Evolutionary conservation across 495 filamentous ascomycete genomes (phyloP).

Genomic region (Platismatia glauca): DNA sequence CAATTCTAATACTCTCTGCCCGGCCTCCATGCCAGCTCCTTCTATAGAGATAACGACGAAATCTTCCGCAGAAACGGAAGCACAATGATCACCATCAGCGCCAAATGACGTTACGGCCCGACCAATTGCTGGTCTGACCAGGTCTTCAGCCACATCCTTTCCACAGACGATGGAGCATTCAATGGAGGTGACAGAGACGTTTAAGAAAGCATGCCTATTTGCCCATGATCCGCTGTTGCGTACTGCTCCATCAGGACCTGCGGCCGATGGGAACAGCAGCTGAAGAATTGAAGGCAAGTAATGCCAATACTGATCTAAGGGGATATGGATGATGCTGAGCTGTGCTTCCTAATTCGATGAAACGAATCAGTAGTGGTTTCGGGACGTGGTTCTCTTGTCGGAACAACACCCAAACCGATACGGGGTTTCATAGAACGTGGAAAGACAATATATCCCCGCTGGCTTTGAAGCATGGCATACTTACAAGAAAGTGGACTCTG

Average conservation of each 20-base stretch:
- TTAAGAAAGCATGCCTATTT: slow-evolving; percentile 64
- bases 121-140: slow-evolving; percentile 64
- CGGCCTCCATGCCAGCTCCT: slow-evolving; percentile 81
- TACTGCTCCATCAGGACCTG: slow-evolving; percentile 22
- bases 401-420: not conserved
- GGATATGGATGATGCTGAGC: slow-evolving; percentile 85
- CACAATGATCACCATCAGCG: not conserved
- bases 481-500: slow-evolving; percentile 49
- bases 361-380: slow-evolving; percentile 2
- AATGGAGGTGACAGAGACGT: slow-evolving; percentile 83
- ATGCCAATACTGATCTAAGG: slow-evolving; percentile 66
- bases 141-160: slow-evolving; percentile 54
- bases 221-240: slow-evolving; percentile 23
- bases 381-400: slow-evolving; percentile 1
- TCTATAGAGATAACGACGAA: slow-evolving; percentile 84
- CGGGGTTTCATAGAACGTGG: not conserved
- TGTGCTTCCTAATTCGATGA: slow-evolving; percentile 60
- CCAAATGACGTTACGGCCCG: slow-evolving; percentile 35
- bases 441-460: not conserved
- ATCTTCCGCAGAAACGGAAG: slow-evolving; percentile 65
- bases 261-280: slow-evolving; percentile 59
- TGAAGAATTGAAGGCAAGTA: slow-evolving; percentile 78
- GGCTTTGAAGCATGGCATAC: slow-evolving; percentile 18
- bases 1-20: slow-evolving; percentile 85
- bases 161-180: slow-evolving; percentile 93